These are phyloP conservation scores for Trichosporon sp. DNA, from an alignment of 1,284 basidiomycete species.

Conservation along the genomic window DNA sequence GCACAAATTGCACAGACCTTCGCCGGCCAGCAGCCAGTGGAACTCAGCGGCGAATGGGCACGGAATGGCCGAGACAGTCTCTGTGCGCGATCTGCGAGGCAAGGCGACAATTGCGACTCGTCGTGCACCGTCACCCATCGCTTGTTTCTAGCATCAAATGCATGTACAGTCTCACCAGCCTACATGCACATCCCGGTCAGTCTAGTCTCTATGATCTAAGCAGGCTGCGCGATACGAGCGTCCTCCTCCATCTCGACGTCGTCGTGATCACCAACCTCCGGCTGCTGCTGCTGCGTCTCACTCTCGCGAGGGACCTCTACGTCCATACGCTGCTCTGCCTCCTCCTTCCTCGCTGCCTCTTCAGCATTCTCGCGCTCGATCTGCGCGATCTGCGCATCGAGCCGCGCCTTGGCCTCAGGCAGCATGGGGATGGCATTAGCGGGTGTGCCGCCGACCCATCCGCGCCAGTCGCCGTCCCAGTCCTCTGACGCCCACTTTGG, in stretches of 20 bases:
- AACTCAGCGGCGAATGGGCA: too few species aligned
- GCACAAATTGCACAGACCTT: too few species aligned
- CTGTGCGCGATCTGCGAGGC: too few species aligned
- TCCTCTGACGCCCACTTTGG: constrained; percentile 46
- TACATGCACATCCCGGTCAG: too few species aligned
- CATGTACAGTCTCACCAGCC: too few species aligned
- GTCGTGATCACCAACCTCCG: not conserved
- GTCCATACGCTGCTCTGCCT: not conserved
- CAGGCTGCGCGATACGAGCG: not conserved
- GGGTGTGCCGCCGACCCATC: constrained; percentile 34
- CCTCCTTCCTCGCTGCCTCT: not conserved
- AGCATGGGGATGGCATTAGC: constrained; percentile 7
- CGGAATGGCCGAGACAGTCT: too few species aligned
- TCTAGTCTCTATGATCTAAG: not conserved
- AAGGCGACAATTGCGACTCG: too few species aligned
- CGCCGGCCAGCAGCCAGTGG: too few species aligned
- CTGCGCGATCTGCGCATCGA: not conserved
- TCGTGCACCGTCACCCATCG: too few species aligned
- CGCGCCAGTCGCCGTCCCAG: constrained; percentile 49
- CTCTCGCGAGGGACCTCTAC: not conserved
- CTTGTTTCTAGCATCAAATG: not conserved
- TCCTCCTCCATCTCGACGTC: not conserved
- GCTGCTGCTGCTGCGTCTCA: too few species aligned
- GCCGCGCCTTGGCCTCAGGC: not conserved
- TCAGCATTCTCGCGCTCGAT: not conserved